phyloP scores from a whole-genome alignment of 2,329 filamentous ascomycete genomes.

The Trichoderma arundinaceum region DNA sequence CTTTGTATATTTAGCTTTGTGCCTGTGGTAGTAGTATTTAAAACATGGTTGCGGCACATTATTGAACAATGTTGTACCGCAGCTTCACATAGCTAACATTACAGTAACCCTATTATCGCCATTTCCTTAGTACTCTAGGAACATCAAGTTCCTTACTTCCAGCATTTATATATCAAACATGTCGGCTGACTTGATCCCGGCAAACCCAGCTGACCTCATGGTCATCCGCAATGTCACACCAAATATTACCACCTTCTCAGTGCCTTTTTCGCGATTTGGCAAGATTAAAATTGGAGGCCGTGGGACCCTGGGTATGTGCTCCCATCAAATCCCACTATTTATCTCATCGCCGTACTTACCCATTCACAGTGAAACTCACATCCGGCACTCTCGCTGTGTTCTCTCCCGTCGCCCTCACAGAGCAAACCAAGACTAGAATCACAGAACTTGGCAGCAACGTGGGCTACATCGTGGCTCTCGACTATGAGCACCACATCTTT shows the following conservation, averaged over 20 bases:
- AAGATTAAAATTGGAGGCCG: constrained; percentile 82
- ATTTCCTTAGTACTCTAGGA: not conserved
- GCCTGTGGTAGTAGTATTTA: too few relatives aligned
- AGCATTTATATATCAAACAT: constrained; percentile 46
- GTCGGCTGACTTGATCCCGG: constrained; percentile 68
- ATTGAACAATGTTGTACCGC: too few relatives aligned
- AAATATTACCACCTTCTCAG: constrained; percentile 76
- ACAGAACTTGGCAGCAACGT: constrained; percentile 70
- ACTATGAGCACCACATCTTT: constrained; percentile 96
- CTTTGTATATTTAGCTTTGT: too few relatives aligned
- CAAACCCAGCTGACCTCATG: constrained; percentile 81
- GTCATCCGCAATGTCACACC: constrained; percentile 86
- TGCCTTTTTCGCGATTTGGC: constrained; percentile 85
- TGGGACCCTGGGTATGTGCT: constrained; percentile 74
- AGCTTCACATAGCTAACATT: not conserved
- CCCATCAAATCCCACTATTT: not conserved
- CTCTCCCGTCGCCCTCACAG: constrained; percentile 86
- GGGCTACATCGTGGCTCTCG: constrained; percentile 83
- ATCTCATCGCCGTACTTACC: not conserved
- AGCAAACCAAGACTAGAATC: constrained; percentile 69
- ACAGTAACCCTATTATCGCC: not conserved
- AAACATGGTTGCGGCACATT: too few relatives aligned
- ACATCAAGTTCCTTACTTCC: not conserved
- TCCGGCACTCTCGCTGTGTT: constrained; percentile 84
- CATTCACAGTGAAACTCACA: constrained; percentile 70